Percentiles rank a stretch among this genome's conserved stretches.
Conservation (phyloP, 441 rosid species). For the Daphne laureola region DNA sequence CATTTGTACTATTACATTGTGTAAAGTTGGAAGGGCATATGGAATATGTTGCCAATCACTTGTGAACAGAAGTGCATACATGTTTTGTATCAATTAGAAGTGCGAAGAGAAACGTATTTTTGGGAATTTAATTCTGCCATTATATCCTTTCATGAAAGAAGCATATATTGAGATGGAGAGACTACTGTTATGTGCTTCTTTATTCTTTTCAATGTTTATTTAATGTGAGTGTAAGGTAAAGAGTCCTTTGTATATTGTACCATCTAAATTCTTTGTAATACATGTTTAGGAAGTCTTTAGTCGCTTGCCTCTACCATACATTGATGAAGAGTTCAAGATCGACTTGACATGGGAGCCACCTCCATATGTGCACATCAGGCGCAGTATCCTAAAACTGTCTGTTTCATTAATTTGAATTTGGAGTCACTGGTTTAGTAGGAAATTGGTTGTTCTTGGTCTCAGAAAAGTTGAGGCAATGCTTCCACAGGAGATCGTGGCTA, state of each 20-base stretch:
- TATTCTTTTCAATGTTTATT: too few species aligned
- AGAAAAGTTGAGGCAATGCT: not conserved
- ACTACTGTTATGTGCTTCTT: too few species aligned
- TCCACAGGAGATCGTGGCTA: not conserved
- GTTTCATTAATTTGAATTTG: not conserved
- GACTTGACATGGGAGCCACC: slow-evolving; percentile 72
- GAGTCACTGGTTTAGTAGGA: not conserved
- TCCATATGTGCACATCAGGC: slow-evolving; percentile 82
- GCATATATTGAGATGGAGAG: too few species aligned
- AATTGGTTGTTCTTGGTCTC: not conserved
- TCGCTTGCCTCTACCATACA: slow-evolving; percentile 77
- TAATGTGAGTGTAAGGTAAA: too few species aligned
- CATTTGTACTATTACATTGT: too few species aligned
- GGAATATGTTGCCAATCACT: too few species aligned
- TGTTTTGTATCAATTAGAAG: too few species aligned
- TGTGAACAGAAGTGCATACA: too few species aligned
- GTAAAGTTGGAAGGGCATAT: too few species aligned
- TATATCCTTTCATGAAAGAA: too few species aligned
- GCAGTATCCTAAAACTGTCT: slow-evolving; percentile 65
- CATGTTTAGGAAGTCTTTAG: slow-evolving; percentile 56
- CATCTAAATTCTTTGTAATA: not conserved
- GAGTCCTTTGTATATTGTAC: not conserved
- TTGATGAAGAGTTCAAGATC: slow-evolving; percentile 82
- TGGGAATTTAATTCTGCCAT: too few species aligned
- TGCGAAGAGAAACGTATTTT: too few species aligned